A percentile compares a stretch with the other conserved stretches of the same genome.
These are phyloP conservation scores for Microcos paniculata DNA, from an alignment of 345 rosid species.

Conservation along the genomic window DNA sequence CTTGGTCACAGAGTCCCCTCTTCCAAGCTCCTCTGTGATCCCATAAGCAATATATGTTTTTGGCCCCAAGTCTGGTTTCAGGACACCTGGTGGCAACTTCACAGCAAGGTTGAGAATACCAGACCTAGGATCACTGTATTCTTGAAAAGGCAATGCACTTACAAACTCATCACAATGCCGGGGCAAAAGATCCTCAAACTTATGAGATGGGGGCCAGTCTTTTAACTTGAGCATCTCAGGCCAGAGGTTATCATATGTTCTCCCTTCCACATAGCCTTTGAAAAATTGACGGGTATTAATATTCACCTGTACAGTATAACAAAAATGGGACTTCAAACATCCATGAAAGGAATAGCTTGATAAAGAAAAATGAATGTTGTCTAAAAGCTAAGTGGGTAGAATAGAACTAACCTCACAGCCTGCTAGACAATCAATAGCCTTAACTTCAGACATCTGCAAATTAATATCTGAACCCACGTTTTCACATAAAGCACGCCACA, in stretches of 20 bases:
- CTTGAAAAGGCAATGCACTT: slow-evolving; percentile 76
- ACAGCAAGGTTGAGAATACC: slow-evolving; percentile 82
- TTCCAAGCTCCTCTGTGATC: slow-evolving; percentile 63
- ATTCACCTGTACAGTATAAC: slow-evolving; percentile 50
- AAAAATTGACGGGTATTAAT: slow-evolving; percentile 65
- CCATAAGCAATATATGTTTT: slow-evolving; percentile 95
- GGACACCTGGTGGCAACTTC: slow-evolving; percentile 56
- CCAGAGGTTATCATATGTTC: slow-evolving; percentile 72
- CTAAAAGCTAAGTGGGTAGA: not conserved
- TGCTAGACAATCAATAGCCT: slow-evolving; percentile 78
- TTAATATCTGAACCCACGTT: slow-evolving; percentile 37
- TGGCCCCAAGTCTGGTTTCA: slow-evolving; percentile 93
- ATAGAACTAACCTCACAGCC: slow-evolving; percentile 54
- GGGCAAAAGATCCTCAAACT: slow-evolving; percentile 79
- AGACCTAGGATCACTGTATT: slow-evolving; percentile 67
- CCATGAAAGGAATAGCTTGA: not conserved
- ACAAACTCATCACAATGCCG: slow-evolving; percentile 92
- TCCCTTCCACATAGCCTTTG: slow-evolving; percentile 77
- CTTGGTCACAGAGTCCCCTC: slow-evolving; percentile 96
- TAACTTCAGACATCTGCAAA: slow-evolving; percentile 59
- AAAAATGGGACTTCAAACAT: slow-evolving; percentile 13
- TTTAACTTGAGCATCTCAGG: slow-evolving; percentile 94
- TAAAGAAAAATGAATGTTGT: not conserved
- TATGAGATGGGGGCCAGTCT: slow-evolving; percentile 97
- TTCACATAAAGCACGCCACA: slow-evolving; percentile 86